Evolutionary conservation across 305 asterid species (phyloP).

Genomic region (Fraxinus sp.): DNA sequence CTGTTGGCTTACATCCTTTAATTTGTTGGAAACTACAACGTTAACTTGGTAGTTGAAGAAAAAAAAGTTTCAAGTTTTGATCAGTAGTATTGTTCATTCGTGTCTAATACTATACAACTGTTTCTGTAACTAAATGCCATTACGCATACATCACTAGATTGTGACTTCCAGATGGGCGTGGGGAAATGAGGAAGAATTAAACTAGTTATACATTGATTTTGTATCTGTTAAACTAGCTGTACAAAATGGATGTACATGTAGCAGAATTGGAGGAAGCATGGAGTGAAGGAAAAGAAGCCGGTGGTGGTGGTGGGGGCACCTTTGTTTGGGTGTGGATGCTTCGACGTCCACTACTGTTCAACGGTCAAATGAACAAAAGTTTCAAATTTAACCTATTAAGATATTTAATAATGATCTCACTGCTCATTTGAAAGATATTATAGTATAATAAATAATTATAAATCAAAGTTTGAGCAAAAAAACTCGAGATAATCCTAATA

Average conservation of each 20-base stretch:
- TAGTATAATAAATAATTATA: not conserved
- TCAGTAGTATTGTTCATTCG: not conserved
- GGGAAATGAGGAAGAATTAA: not conserved
- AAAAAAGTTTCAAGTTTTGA: not conserved
- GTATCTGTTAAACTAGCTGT: no score
- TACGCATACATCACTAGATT: not conserved
- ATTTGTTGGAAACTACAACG: not conserved
- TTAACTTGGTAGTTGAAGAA: not conserved
- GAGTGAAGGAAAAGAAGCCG: not conserved
- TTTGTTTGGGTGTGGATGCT: not conserved
- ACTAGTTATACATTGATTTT: no score
- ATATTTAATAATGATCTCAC: not conserved
- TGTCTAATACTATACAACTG: not conserved
- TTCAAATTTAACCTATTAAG: not conserved
- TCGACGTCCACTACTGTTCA: not conserved
- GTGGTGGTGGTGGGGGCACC: not conserved
- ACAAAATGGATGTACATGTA: no score
- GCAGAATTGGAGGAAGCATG: not conserved
- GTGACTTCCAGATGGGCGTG: not conserved
- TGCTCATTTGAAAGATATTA: not conserved
- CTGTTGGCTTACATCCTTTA: not conserved
- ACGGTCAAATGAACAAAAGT: not conserved
- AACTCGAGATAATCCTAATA: not conserved
- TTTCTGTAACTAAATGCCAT: not conserved
- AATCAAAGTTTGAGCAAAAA: not conserved